Conservation (phyloP, 2,329 filamentous ascomycete species). For the Xylaria sp. region DNA sequence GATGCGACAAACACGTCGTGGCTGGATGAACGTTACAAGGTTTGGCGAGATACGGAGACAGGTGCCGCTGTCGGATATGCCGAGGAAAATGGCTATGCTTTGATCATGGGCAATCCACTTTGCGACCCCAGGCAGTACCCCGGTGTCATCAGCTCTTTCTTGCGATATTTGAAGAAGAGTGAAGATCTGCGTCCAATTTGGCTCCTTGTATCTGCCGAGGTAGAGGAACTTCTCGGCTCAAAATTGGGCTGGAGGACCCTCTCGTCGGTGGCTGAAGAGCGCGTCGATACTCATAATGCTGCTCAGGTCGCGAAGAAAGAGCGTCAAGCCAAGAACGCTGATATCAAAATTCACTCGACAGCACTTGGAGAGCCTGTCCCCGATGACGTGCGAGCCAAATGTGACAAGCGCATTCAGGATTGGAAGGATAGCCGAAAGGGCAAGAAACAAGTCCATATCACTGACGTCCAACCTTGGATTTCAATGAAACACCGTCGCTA, state of each 20-base stretch:
- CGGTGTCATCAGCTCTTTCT: slow-evolving; percentile 77
- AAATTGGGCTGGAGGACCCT: slow-evolving; percentile 89
- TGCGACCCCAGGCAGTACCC: slow-evolving; percentile 82
- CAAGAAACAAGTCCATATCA: slow-evolving; percentile 85
- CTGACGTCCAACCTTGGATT: slow-evolving; percentile 89
- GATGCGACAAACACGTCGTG: slow-evolving; percentile 95
- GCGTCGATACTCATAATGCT: slow-evolving; percentile 79
- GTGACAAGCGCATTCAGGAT: slow-evolving; percentile 78
- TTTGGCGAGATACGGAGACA: slow-evolving; percentile 83
- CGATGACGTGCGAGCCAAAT: slow-evolving; percentile 74
- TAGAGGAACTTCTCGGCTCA: slow-evolving; percentile 82
- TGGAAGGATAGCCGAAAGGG: slow-evolving; percentile 87
- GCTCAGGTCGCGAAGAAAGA: slow-evolving; percentile 77
- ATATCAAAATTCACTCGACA: slow-evolving; percentile 79
- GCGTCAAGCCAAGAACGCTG: slow-evolving; percentile 70
- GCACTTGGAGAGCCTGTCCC: slow-evolving; percentile 71
- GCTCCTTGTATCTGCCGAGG: slow-evolving; percentile 83
- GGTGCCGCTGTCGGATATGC: slow-evolving; percentile 90
- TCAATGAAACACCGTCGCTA: slow-evolving; percentile 86
- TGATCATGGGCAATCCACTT: slow-evolving; percentile 87
- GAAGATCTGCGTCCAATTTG: slow-evolving; percentile 81
- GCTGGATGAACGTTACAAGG: slow-evolving; percentile 87
- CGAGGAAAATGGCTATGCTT: slow-evolving; percentile 76
- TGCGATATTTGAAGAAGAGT: slow-evolving; percentile 79
- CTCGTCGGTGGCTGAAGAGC: slow-evolving; percentile 89